These are phyloP conservation scores for Choiromyces venosus DNA, from an alignment of 495 filamentous ascomycete genomes.

Conservation along the genomic window DNA sequence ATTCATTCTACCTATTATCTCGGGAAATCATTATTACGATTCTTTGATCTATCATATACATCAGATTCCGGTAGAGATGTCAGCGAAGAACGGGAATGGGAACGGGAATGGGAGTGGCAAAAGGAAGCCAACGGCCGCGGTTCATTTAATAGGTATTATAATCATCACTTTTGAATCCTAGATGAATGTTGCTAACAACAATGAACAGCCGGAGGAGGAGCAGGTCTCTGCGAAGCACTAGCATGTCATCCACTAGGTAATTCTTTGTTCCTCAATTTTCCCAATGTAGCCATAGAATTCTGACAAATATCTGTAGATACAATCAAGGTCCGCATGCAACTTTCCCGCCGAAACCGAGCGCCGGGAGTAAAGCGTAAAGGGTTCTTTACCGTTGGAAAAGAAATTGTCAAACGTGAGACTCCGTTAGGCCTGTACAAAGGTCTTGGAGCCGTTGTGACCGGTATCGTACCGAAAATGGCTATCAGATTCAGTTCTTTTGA, in stretches of 20 bases:
- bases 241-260: conserved; percentile 91
- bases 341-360: conserved; percentile 74
- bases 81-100: conserved; percentile 47
- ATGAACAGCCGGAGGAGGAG: conserved; percentile 80
- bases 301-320: conserved; percentile 16
- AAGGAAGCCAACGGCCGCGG: conserved; percentile 76
- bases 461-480: conserved; percentile 99
- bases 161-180: conserved; percentile 3
- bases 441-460: conserved; percentile 87
- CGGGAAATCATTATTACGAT: not conserved
- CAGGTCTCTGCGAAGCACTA: conserved; percentile 98
- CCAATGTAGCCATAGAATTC: not conserved
- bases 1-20: not conserved
- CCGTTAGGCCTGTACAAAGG: conserved; percentile 94
- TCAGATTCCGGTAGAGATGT: conserved; percentile 10
- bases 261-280: conserved; percentile 29
- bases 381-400: conserved; percentile 77
- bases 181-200: not conserved
- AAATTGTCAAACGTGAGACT: conserved; percentile 85
- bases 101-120: conserved; percentile 42
- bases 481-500: conserved; percentile 98
- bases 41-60: not conserved
- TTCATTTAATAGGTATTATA: conserved; percentile 80
- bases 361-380: conserved; percentile 83
- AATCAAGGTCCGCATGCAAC: conserved; percentile 95